These are phyloP conservation scores for Rhododendron henanense DNA, from an alignment of 148 eudicot genomes.

Conservation along the genomic window DNA sequence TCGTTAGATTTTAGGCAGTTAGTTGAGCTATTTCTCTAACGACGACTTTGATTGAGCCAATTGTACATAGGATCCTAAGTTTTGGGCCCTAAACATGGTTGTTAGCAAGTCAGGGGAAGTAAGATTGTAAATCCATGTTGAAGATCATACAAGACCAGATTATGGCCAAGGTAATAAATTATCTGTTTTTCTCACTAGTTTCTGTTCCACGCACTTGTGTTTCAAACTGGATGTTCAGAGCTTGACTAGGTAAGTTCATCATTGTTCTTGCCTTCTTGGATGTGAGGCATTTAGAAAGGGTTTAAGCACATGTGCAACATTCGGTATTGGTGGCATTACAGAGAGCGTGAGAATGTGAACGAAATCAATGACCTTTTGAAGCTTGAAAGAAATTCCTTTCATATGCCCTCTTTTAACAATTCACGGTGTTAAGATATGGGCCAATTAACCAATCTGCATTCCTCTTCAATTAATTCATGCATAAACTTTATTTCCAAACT, in stretches of 20 bases:
- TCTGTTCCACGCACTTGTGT: background rate
- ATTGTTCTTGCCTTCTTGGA: background rate
- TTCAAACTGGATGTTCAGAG: background rate
- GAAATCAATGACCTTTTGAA: background rate
- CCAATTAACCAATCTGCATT: no score
- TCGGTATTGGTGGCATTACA: background rate
- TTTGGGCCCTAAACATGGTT: background rate
- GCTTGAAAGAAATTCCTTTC: background rate
- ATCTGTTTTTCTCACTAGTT: background rate
- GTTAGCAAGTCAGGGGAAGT: background rate
- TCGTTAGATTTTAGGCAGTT: background rate
- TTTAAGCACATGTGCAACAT: background rate
- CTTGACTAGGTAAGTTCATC: background rate
- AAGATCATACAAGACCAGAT: background rate
- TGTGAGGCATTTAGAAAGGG: background rate
- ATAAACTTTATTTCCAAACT: no score
- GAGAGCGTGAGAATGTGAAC: background rate
- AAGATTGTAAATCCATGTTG: background rate
- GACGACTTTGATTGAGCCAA: background rate
- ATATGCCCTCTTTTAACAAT: background rate
- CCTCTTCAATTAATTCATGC: no score
- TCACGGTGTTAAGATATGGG: no score
- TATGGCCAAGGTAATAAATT: background rate
- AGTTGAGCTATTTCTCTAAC: background rate
- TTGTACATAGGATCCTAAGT: background rate